Conservation (phyloP, 2,329 filamentous ascomycete genomes). For the Hypoxylon sp. region DNA sequence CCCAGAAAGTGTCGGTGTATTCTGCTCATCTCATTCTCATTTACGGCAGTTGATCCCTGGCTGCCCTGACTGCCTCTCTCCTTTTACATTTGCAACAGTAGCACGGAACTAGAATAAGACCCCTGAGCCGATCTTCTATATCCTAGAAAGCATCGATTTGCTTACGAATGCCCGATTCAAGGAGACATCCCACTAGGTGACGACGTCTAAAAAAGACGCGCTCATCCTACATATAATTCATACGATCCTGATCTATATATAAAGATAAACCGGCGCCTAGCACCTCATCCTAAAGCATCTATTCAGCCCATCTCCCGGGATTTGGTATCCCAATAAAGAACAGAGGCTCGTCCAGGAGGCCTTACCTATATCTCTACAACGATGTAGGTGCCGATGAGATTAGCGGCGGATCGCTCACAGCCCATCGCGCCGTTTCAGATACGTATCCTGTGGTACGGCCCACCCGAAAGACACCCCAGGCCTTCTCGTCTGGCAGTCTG, state of each 20-base stretch:
- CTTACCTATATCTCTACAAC: neutral
- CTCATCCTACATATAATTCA: conserved; percentile 14
- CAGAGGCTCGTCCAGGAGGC: conserved; percentile 2
- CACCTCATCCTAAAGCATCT: conserved; percentile 5
- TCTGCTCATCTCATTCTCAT: conserved; percentile 1
- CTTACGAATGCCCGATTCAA: neutral
- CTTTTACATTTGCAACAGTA: neutral
- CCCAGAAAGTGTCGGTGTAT: neutral
- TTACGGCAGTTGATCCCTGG: neutral
- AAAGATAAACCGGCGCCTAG: neutral
- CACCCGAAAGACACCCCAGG: conserved; percentile 24
- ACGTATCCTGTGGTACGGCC: conserved; percentile 24
- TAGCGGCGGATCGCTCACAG: conserved; percentile 33
- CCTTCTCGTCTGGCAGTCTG: neutral
- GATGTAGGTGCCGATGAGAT: conserved; percentile 23
- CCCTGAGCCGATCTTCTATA: conserved; percentile 25
- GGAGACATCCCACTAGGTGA: neutral
- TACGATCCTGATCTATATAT: conserved; percentile 1
- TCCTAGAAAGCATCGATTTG: conserved; percentile 9
- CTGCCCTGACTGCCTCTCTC: neutral
- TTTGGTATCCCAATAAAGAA: conserved; percentile 17
- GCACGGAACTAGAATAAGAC: conserved; percentile 19
- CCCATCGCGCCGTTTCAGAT: conserved; percentile 36
- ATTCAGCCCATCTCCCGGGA: conserved; percentile 3
- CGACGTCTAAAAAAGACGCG: neutral